Base-by-base conservation (phyloP, 306 rosid genomes). In the apple (Malus domestica) region DNA sequence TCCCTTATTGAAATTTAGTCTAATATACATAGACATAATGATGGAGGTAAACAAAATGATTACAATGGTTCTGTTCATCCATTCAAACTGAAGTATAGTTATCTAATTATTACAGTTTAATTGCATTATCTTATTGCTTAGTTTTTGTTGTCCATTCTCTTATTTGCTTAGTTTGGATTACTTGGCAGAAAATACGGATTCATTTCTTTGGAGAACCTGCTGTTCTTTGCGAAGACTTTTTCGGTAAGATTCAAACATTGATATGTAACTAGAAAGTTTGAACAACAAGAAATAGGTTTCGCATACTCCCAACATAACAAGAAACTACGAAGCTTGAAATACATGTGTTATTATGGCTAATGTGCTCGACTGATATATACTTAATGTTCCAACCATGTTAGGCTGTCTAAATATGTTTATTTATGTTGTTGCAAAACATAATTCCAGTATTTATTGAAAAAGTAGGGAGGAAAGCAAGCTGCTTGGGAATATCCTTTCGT, bases 201-300 rank as follows among this genome's bases (percentile, higher is more conserved):
- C 86, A 91, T 93, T 82, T 90, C 98, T 22, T 85, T 93, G 94
- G 98, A 93, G 90, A 93, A 93, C 66, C 89, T 93, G 51, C 72
- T 93, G 78, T 93, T 90, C 87, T 93, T 93, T 63, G 97, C 96
- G 0, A 90, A 93, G 85, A 88, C 90, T 52, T 88, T 88, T 79
- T 80, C 90, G 1, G 97, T 93, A 83, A 82, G 92, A 80, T 79
- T 58, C 76, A 65, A 68, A 59, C 35, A 58, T 80, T 13, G 8
- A 23, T 14, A 19, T n/a, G n/a, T 25, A 62, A 62, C 25, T 49
- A 10, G 44, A 63, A 46, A 57, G 67, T 29, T 45, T 3, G 3
- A 27, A 57, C 54, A 19, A n/a, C 9, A 45, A 77, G 27, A 68
- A n/a, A n/a, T 33, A 78, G 25, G 22, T 46, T 59, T 49, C 6